These are phyloP conservation scores for Taphrina confusa DNA, from an alignment of 1,139 yeast genomes.

Conservation along the genomic window DNA sequence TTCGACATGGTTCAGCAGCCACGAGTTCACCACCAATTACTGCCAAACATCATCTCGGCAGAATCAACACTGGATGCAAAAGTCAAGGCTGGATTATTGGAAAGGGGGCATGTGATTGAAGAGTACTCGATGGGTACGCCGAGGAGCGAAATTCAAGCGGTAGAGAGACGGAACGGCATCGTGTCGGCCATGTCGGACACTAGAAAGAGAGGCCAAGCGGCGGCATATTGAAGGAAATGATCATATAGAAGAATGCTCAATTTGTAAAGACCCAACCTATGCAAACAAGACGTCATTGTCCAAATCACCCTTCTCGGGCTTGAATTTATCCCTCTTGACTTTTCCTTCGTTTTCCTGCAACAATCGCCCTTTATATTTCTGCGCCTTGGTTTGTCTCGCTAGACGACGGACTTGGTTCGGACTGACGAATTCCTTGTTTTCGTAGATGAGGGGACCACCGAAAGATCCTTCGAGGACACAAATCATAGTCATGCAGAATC, in stretches of 20 bases:
- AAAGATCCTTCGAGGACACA: constrained; percentile 94
- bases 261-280: not conserved
- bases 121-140: constrained; percentile 10
- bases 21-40: constrained; percentile 81
- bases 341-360: constrained; percentile 15
- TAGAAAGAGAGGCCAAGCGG: constrained; percentile 33
- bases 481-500: constrained; percentile 89
- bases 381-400: constrained; percentile 74
- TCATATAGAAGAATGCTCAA: not conserved
- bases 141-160: constrained; percentile 32
- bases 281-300: constrained; percentile 31
- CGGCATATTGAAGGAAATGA: constrained; percentile 11
- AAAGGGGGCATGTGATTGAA: constrained; percentile 26
- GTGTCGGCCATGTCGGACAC: constrained; percentile 30
- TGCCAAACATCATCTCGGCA: constrained; percentile 67
- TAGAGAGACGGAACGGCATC: not conserved
- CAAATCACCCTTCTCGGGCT: constrained; percentile 27
- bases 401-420: constrained; percentile 96
- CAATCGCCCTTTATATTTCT: constrained; percentile 56
- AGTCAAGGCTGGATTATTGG: constrained; percentile 15
- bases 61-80: constrained; percentile 53
- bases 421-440: constrained; percentile 92
- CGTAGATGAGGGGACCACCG: constrained; percentile 97
- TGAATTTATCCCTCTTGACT: constrained; percentile 18
- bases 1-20: constrained; percentile 74